phyloP scores from a whole-genome alignment of 345 rosid genomes.

The Brassica cretica region DNA sequence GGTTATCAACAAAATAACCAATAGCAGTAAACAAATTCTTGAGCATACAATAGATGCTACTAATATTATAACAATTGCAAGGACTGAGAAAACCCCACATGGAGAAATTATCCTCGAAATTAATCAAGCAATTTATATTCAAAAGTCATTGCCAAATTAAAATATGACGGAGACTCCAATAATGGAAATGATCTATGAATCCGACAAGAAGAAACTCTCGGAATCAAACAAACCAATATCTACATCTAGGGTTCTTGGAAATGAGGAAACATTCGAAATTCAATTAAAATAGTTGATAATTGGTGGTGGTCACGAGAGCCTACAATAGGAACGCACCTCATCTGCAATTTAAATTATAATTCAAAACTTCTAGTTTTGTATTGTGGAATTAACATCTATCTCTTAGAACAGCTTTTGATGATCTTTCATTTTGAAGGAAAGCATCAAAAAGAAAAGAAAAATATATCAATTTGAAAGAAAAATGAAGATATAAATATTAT shows the following conservation, averaged over 20 bases:
- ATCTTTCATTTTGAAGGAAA: no score
- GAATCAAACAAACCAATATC: slow-evolving; percentile 21
- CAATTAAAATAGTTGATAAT: background rate
- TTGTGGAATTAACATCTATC: background rate
- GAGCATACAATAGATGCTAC: background rate
- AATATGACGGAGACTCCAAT: slow-evolving; percentile 10
- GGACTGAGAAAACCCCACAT: background rate
- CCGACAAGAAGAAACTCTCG: slow-evolving; percentile 22
- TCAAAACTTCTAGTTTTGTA: background rate
- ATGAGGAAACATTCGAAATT: background rate
- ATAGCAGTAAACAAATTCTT: background rate
- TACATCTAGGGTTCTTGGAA: slow-evolving; percentile 9
- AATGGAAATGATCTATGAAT: slow-evolving; percentile 6
- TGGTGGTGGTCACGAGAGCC: slow-evolving; percentile 12
- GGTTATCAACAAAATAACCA: background rate
- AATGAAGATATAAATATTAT: no score
- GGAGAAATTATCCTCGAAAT: slow-evolving; percentile 7
- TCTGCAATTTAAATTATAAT: background rate
- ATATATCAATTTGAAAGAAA: no score
- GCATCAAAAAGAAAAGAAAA: no score
- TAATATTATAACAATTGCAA: background rate
- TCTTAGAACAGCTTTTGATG: no score
- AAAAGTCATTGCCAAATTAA: background rate
- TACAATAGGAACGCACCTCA: slow-evolving; percentile 10
- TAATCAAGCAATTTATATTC: background rate